These are phyloP conservation scores for Fusarium newnesense DNA, from an alignment of 2,329 filamentous ascomycete species.

Conservation along the genomic window DNA sequence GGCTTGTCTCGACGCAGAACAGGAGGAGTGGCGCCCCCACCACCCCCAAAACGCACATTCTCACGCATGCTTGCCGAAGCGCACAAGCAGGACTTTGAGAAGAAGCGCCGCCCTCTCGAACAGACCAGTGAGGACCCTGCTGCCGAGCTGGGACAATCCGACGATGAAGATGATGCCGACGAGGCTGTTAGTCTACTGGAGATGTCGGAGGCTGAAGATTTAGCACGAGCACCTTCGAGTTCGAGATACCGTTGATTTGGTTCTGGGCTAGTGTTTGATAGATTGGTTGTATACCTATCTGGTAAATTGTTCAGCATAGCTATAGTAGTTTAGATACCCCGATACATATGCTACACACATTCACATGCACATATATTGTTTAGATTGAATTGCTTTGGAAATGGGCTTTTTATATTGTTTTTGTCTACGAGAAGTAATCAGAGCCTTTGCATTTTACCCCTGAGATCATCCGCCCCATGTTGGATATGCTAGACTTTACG, in stretches of 20 bases:
- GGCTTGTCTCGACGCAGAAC: conserved; percentile 47
- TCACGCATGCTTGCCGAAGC: conserved; percentile 80
- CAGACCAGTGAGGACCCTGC: conserved; percentile 39
- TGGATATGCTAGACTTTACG: background rate
- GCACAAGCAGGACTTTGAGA: conserved; percentile 92
- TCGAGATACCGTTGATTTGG: conserved; percentile 21
- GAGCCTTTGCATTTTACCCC: background rate
- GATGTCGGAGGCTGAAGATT: conserved; percentile 41
- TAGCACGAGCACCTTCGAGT: conserved; percentile 26
- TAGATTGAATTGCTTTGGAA: background rate
- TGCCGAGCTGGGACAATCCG: conserved; percentile 45
- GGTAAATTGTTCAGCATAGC: conserved; percentile 13
- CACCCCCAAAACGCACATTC: conserved; percentile 48
- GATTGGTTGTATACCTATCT: background rate
- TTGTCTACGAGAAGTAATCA: background rate
- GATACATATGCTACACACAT: conserved; percentile 19
- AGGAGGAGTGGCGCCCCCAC: conserved; percentile 48
- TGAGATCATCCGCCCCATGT: background rate
- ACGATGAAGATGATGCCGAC: conserved; percentile 49
- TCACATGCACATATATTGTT: background rate
- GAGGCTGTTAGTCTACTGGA: conserved; percentile 43
- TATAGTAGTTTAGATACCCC: conserved; percentile 19
- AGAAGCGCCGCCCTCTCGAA: conserved; percentile 65
- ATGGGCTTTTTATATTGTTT: too few species aligned
- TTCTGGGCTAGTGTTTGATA: background rate